A percentile compares a stretch with the other conserved stretches of the same genome.
These are phyloP conservation scores for Ambrosiella xylebori DNA, from an alignment of 2,329 filamentous ascomycete genomes.

Conservation along the genomic window DNA sequence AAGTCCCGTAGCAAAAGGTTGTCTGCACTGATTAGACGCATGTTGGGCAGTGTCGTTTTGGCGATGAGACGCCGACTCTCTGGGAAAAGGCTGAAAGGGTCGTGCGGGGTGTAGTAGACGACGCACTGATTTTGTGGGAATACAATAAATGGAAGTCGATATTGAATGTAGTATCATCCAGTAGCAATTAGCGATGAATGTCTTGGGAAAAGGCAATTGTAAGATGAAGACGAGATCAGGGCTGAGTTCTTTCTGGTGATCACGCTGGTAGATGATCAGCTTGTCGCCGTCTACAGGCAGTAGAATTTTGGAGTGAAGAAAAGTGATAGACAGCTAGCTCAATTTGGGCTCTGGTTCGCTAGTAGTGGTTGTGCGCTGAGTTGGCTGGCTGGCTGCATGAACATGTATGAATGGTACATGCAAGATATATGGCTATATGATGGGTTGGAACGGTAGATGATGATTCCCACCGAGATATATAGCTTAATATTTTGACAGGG, in stretches of 20 bases:
- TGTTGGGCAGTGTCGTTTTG: neutral
- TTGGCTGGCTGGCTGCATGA: neutral
- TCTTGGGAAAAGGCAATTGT: neutral
- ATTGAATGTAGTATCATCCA: neutral
- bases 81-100: neutral
- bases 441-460: too few species aligned
- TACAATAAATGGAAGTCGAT: neutral
- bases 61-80: neutral
- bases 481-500: too few species aligned
- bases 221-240: neutral
- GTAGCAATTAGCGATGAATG: neutral
- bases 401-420: neutral
- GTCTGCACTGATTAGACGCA: conserved; percentile 11
- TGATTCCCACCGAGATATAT: too few species aligned
- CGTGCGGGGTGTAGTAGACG: neutral
- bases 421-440: neutral
- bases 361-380: neutral
- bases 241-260: neutral
- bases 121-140: neutral
- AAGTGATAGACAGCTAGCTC: neutral
- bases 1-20: conserved; percentile 11
- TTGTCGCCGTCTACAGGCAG: neutral
- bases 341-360: neutral
- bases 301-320: neutral
- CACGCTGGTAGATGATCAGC: neutral